A percentile compares a stretch with the other conserved stretches of the same genome.
Conservation (phyloP, 2,329 filamentous ascomycete genomes). For the Periconia digitata region DNA sequence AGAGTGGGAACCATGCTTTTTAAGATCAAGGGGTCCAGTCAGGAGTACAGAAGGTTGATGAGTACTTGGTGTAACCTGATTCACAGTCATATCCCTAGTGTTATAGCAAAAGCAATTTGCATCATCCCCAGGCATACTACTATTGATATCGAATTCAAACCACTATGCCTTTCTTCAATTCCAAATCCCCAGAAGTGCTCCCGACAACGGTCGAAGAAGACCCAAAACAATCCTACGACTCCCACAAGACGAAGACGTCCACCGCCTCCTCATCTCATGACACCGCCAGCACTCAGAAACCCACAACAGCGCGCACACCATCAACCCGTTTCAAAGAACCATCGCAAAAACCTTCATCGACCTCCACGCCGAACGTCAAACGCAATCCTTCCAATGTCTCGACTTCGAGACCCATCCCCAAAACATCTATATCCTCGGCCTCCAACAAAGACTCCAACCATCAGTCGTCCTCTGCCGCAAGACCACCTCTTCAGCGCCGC, state of each 20-base stretch:
- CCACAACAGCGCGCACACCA: conserved; percentile 15
- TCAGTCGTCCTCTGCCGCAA: conserved; percentile 3
- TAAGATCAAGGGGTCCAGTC: too few species aligned
- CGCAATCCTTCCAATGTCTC: conserved; percentile 2
- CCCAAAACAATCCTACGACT: conserved; percentile 1
- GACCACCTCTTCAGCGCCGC: conserved; percentile 23
- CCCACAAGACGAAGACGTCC: conserved; percentile 1
- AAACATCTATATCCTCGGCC: not conserved
- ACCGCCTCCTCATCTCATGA: not conserved
- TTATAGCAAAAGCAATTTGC: too few species aligned
- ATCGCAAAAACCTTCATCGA: too few species aligned
- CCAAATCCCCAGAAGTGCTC: not conserved
- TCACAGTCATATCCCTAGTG: too few species aligned
- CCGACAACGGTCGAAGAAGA: conserved; percentile 1
- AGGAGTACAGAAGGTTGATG: too few species aligned
- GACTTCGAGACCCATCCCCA: not conserved
- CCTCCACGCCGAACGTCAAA: conserved; percentile 4
- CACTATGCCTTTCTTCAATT: conserved; percentile 6
- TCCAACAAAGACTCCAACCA: not conserved
- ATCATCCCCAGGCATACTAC: too few species aligned
- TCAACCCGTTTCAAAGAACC: conserved; percentile 23
- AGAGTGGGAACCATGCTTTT: too few species aligned
- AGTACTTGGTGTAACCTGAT: too few species aligned
- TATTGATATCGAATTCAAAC: not conserved
- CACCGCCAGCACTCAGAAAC: not conserved